Evolutionary conservation across 352 stramenopile species (phyloP), one percentile per base, ranked within the genome.

Genomic region (Phytophthora tentaculata): DNA sequence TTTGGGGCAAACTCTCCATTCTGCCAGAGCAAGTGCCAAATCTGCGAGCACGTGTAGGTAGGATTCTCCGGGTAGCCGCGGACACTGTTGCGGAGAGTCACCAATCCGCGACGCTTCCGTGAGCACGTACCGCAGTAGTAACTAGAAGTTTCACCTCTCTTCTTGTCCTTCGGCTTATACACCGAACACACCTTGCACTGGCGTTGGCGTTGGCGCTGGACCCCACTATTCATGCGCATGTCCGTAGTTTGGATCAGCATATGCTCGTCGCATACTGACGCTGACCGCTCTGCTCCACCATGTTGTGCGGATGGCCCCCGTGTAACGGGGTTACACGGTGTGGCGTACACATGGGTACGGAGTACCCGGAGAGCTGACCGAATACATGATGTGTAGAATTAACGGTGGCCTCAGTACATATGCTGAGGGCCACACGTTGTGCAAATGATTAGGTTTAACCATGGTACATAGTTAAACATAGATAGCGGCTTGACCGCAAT

Each of bases 1-100:
- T 56, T 64, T 0, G 55, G 48, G 0, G 22, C 24, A 20, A 64
- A 70, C 39, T 61, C 53, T 0, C 61, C 61, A 20, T 75, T 56
- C 5, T 75, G 45, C 67, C n/a, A n/a, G n/a, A n/a, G n/a, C n/a
- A n/a, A n/a, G n/a, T n/a, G n/a, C 61, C 62, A 71, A 7, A 71
- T 51, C n/a, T 71, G 68, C 1, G 43, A 28, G 28, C 63, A 76
- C 0, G 57, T 69, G 1, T 61, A 45, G 13, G 2, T 13, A 3
- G 51, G 24, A 8, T 64, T 70, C 2, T 55, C 22, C 0, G 37
- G 8, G 20, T 61, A 55, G 0, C 62, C 62, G 1, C 28, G 48
- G 1, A 51, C 37, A 2, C 32, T 49, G 28, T 61, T 70, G 26
- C 62, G 61, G 6, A 64, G 39, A 2, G 37, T 63, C 1, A 61